Percentiles rank a stretch among this genome's conserved stretches.
These are phyloP conservation scores for Ceriops tagal DNA, from an alignment of 345 rosid species.

Conservation along the genomic window DNA sequence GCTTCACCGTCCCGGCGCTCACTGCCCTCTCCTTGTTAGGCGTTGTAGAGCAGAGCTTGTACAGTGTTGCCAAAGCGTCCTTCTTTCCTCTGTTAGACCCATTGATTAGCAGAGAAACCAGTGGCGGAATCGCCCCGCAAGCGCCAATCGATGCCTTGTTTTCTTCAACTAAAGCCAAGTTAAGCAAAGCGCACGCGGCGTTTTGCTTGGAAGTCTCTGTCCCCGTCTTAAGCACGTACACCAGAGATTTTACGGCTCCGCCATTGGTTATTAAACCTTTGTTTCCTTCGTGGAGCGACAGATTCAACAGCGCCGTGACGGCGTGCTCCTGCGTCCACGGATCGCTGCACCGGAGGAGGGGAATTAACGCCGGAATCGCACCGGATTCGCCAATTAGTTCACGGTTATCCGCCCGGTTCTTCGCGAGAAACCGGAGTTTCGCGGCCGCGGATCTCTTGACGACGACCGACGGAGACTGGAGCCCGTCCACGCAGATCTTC, in stretches of 20 bases:
- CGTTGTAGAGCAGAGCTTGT: conserved; percentile 72
- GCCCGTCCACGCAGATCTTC: conserved; percentile 81
- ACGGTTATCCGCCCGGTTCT: conserved; percentile 81
- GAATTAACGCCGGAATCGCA: conserved; percentile 75
- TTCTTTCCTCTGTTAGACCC: conserved; percentile 88
- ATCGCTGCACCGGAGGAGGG: conserved; percentile 78
- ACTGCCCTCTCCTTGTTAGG: conserved; percentile 94
- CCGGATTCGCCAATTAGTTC: conserved; percentile 91
- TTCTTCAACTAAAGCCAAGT: conserved; percentile 78
- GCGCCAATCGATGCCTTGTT: conserved; percentile 85
- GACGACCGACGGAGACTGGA: conserved; percentile 64
- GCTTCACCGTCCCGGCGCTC: conserved; percentile 84
- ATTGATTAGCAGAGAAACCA: conserved; percentile 66
- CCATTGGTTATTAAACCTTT: conserved; percentile 51
- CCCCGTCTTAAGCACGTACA: conserved; percentile 84
- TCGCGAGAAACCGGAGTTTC: conserved; percentile 79
- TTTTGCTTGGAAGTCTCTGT: conserved; percentile 92
- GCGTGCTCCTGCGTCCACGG: conserved; percentile 96
- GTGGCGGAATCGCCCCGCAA: conserved; percentile 90
- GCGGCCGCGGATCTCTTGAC: conserved; percentile 93
- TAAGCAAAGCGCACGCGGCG: conserved; percentile 89
- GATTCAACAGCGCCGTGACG: conserved; percentile 81
- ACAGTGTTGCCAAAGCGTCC: conserved; percentile 83
- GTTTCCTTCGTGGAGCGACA: conserved; percentile 74
- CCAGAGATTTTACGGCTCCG: conserved; percentile 78